Percentiles rank a stretch among this genome's conserved stretches.
Conservation (phyloP, 345 rosid genomes). For the Leavenworthia alabamica region DNA sequence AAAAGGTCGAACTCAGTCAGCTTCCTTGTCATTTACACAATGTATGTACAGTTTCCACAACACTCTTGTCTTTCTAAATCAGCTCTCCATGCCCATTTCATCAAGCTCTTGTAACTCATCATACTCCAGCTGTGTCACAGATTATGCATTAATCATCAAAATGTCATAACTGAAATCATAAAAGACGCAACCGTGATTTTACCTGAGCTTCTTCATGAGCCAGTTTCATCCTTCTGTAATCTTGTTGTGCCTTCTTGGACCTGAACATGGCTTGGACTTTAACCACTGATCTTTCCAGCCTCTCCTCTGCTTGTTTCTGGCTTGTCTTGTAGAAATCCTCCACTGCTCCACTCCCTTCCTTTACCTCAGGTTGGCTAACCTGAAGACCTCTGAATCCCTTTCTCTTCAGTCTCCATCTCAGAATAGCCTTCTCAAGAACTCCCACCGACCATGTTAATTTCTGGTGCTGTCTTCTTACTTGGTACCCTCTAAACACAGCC, state of each 20-base stretch:
- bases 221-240: conserved; percentile 84
- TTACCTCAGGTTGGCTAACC: conserved; percentile 41
- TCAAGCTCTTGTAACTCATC: conserved; percentile 36
- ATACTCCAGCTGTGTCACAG: conserved; percentile 57
- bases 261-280: conserved; percentile 91
- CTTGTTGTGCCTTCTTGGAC: conserved; percentile 89
- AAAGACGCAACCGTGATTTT: too few species aligned
- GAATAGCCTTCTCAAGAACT: conserved; percentile 78
- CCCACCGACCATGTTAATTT: conserved; percentile 96
- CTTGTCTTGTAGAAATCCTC: conserved; percentile 77
- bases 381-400: conserved; percentile 86
- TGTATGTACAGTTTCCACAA: conserved; percentile 17
- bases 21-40: conserved; percentile 20
- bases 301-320: conserved; percentile 85
- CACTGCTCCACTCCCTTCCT: conserved; percentile 39
- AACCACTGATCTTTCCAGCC: conserved; percentile 72
- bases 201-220: conserved; percentile 58
- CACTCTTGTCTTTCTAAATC: too few species aligned
- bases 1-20: background rate
- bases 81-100: conserved; percentile 30
- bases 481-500: conserved; percentile 87
- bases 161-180: too few species aligned
- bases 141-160: too few species aligned
- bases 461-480: conserved; percentile 66
- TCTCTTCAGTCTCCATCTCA: conserved; percentile 91